These are phyloP conservation scores for Solanum chmielewskii DNA, from an alignment of 257 asterid species.

Conservation along the genomic window DNA sequence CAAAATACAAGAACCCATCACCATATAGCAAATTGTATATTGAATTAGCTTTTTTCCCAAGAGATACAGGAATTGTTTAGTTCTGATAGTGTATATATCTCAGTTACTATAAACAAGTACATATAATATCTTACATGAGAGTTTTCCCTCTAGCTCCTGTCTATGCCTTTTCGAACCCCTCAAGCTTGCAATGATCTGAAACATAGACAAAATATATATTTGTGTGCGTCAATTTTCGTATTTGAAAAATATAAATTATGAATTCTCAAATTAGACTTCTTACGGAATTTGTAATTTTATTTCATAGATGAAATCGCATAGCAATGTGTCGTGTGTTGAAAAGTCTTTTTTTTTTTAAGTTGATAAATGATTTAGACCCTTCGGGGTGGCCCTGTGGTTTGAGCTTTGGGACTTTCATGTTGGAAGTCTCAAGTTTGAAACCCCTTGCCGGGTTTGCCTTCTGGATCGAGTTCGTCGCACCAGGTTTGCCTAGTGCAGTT, in stretches of 20 bases:
- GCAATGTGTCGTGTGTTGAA: too few relatives aligned
- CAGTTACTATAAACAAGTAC: not conserved
- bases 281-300: not conserved
- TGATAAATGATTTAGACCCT: not conserved
- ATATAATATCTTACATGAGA: not conserved
- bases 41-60: not conserved
- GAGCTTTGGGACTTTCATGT: too few relatives aligned
- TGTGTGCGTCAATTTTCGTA: not conserved
- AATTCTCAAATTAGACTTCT: not conserved
- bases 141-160: not conserved
- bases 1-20: slow-evolving; percentile 36
- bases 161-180: not conserved
- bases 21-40: slow-evolving; percentile 11
- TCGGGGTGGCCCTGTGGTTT: too few relatives aligned
- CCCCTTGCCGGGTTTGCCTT: too few relatives aligned
- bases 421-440: too few relatives aligned
- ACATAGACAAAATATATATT: not conserved
- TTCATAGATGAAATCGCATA: not conserved
- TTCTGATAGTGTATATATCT: not conserved
- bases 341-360: not conserved
- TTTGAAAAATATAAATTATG: not conserved
- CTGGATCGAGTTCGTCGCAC: too few relatives aligned
- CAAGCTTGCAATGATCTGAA: not conserved
- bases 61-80: not conserved
- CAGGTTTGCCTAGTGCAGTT: too few relatives aligned